Percentiles rank a stretch among this genome's conserved stretches.
Evolutionary conservation across 495 filamentous ascomycete species (phyloP).

Genomic region (Aspergillus sparsus): DNA sequence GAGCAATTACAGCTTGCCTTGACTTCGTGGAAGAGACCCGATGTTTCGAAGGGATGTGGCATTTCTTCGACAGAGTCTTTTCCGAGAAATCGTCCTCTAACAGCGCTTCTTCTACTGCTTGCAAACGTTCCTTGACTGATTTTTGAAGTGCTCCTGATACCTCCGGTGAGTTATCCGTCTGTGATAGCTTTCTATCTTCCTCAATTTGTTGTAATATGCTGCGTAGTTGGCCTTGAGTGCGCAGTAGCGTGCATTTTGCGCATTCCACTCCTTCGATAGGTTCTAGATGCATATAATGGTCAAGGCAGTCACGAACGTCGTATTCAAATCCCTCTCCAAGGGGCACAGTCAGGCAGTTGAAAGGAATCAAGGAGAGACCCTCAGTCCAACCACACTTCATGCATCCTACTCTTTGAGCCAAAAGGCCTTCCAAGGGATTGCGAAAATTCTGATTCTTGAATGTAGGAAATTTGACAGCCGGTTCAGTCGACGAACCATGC

Average conservation of each 20-base stretch:
- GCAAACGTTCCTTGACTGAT: slow-evolving; percentile 53
- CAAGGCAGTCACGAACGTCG: slow-evolving; percentile 74
- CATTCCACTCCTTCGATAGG: slow-evolving; percentile 87
- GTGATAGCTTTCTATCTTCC: slow-evolving; percentile 28
- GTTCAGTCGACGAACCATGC: slow-evolving; percentile 10
- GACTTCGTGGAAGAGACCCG: slow-evolving; percentile 77
- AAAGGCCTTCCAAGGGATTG: slow-evolving; percentile 82
- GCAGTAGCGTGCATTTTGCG: slow-evolving; percentile 80
- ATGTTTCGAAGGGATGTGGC: slow-evolving; percentile 68
- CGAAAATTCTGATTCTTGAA: slow-evolving; percentile 29
- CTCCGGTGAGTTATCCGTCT: slow-evolving; percentile 26
- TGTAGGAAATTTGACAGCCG: not conserved
- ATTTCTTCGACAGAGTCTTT: slow-evolving; percentile 67
- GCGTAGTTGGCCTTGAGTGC: slow-evolving; percentile 48
- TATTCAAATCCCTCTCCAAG: slow-evolving; percentile 59
- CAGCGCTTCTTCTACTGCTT: slow-evolving; percentile 65
- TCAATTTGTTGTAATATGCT: slow-evolving; percentile 43
- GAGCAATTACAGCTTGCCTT: slow-evolving; percentile 79
- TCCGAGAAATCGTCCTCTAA: slow-evolving; percentile 81
- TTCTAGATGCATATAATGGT: slow-evolving; percentile 83
- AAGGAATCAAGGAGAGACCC: slow-evolving; percentile 82
- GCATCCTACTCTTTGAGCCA: slow-evolving; percentile 89
- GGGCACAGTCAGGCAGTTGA: slow-evolving; percentile 89
- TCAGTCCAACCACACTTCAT: slow-evolving; percentile 82
- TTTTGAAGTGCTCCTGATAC: slow-evolving; percentile 35